These are phyloP conservation scores for Gossypium australe DNA, from an alignment of 345 rosid genomes.

Conservation along the genomic window DNA sequence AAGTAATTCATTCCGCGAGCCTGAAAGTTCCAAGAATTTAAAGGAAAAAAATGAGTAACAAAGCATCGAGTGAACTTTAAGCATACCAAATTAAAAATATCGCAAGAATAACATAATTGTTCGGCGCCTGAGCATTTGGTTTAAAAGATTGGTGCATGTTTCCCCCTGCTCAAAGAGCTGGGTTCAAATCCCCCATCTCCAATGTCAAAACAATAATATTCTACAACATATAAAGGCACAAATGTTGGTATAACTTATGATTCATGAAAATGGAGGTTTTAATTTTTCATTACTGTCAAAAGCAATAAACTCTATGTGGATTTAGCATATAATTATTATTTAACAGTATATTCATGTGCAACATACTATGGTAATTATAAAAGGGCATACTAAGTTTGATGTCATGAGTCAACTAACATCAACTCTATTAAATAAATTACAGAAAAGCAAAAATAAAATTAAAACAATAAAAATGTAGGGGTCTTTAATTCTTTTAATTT, in stretches of 20 bases:
- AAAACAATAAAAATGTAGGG: too few relatives aligned
- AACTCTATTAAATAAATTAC: neutral
- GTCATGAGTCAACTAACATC: too few relatives aligned
- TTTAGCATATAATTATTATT: neutral
- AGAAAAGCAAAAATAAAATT: too few relatives aligned
- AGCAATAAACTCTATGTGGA: neutral
- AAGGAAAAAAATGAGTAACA: constrained; percentile 18
- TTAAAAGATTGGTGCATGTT: neutral
- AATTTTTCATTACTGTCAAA: neutral
- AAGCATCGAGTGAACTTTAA: constrained; percentile 8
- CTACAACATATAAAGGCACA: neutral
- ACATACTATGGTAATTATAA: too few relatives aligned
- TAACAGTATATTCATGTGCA: too few relatives aligned
- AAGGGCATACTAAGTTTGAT: too few relatives aligned
- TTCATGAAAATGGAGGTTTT: neutral
- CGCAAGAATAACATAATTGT: constrained; percentile 26
- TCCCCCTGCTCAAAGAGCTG: neutral
- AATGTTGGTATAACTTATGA: neutral
- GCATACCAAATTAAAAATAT: constrained; percentile 1
- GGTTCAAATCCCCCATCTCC: neutral
- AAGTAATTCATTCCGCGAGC: constrained; percentile 98
- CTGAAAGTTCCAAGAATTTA: constrained; percentile 35
- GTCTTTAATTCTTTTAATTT: too few relatives aligned
- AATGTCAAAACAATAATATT: neutral
- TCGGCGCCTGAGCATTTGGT: neutral